Base-by-base conservation (phyloP, 2,329 filamentous ascomycete genomes). In the Cytospora paraplurivora region DNA sequence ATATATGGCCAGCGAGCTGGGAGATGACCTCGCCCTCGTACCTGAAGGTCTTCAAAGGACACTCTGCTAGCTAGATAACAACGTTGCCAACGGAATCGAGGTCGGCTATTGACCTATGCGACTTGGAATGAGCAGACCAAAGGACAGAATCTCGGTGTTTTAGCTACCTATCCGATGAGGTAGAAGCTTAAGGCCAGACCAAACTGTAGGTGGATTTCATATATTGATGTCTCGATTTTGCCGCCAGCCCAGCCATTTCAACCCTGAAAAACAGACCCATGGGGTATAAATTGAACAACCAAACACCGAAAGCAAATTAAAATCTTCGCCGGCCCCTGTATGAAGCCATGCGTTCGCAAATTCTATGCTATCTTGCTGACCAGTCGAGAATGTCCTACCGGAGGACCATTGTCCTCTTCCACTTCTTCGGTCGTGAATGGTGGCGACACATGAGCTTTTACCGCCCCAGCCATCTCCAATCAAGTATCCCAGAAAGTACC, bases 201-300 rank as follows among this genome's bases (percentile, higher is more conserved):
- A 21, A 47, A 19, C 44, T 55, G 34, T 61, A 33, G 17, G 21
- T 17, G 8, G 10, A 51, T 44, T 59, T 38, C 38, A 37, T 32
- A 34, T 55, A 55, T 44, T 12, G 59, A 50, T 38, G 59, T 55
- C 35, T 61, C 59, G 49, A 55, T 50, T 50, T 49, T 32, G 37
- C 27, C 38, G 35, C 58, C 58, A n/a, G 41, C 54, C 51, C 59
- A 55, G 12, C 59, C 52, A 55, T 21, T 12, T 49, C 38, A 55
- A 59, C 6, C 53, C 6, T 19, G 27, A 61, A 15, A 52, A 27
- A 52, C 32, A 35, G 55, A 50, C 49, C 59, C 47, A 53, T 27
- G 19, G 59, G 59, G 59, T 61, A 61, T 61, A 61, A 61, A 50
- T 49, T 44, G 35, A 50, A 8, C 34, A 61, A 32, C 17, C 51